Percentiles rank a stretch among this genome's conserved stretches.
These are phyloP conservation scores for Actinidia chinensis DNA, from an alignment of 179 eudicot genomes.

Conservation along the genomic window DNA sequence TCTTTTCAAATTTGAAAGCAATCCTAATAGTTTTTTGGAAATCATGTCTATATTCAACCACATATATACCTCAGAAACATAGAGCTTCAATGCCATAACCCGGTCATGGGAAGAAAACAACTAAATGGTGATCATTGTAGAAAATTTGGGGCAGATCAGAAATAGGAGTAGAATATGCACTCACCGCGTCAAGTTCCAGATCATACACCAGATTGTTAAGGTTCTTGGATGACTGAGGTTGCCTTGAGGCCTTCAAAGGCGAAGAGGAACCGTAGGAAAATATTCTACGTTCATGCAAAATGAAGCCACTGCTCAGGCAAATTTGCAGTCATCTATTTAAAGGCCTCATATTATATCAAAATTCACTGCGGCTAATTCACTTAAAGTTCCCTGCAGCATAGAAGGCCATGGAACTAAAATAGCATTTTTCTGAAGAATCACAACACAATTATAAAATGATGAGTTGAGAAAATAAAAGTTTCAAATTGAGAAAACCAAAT, in stretches of 20 bases:
- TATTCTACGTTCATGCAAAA: conserved; percentile 34
- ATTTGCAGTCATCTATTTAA: not conserved
- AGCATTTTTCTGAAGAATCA: not conserved
- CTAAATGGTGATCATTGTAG: not conserved
- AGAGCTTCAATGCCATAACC: not conserved
- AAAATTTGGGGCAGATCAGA: not conserved
- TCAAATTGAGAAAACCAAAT: not conserved
- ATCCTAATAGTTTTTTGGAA: not conserved
- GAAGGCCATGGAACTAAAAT: not conserved
- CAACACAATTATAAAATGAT: not conserved
- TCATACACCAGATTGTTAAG: conserved; percentile 38
- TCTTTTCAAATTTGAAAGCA: not conserved
- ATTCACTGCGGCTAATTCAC: not conserved
- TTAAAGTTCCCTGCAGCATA: not conserved
- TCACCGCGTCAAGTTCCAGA: conserved; percentile 45
- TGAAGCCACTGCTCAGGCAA: conserved; percentile 18
- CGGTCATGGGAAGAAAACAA: not conserved
- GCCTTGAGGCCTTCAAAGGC: conserved; percentile 42
- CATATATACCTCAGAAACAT: not conserved
- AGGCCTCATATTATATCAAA: not conserved
- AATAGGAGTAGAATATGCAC: conserved; percentile 13
- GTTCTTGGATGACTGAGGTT: conserved; percentile 33
- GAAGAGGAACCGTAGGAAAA: conserved; percentile 37
- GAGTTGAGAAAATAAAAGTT: not conserved
- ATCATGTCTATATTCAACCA: not conserved